Evolutionary conservation across 2,329 filamentous ascomycete species (phyloP).

Genomic region (Pseudocercospora macadamiae): DNA sequence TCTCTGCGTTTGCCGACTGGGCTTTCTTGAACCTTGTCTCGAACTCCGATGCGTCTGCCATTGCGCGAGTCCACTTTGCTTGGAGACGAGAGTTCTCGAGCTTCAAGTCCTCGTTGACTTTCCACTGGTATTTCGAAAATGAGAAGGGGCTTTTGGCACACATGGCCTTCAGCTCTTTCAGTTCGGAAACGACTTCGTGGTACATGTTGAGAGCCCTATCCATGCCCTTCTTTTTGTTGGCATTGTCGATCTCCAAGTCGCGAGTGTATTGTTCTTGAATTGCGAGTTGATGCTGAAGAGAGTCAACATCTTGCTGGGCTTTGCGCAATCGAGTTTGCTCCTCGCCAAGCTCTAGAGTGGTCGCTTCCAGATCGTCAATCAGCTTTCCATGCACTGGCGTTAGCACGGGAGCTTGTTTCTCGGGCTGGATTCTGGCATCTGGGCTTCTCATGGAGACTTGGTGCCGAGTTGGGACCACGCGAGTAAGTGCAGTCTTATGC

Average conservation of each 20-base stretch:
- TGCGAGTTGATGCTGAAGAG: not conserved
- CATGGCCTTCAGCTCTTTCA: conserved; percentile 3
- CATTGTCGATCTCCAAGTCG: conserved; percentile 4
- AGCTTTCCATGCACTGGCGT: not conserved
- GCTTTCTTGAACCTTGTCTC: conserved; percentile 16
- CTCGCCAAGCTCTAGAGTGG: not conserved
- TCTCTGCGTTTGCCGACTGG: conserved; percentile 7
- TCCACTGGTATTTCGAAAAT: conserved; percentile 9
- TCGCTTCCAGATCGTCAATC: not conserved
- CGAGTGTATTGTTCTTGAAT: not conserved
- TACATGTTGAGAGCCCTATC: conserved; percentile 12
- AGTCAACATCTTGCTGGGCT: not conserved
- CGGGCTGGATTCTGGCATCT: not conserved
- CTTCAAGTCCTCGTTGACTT: conserved; percentile 12
- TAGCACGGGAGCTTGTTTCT: not conserved
- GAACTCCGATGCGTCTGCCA: not conserved
- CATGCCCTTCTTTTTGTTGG: conserved; percentile 15
- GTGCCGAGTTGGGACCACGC: not conserved
- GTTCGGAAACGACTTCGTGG: conserved; percentile 11
- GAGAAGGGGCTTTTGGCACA: conserved; percentile 5
- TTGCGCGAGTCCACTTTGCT: conserved; percentile 3
- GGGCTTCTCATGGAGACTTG: not conserved
- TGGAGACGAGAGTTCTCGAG: conserved; percentile 11
- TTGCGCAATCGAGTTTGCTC: not conserved
- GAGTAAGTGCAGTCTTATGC: not conserved